Evolutionary conservation across 2,329 filamentous ascomycete genomes (phyloP).

Genomic region (Cercospora citrullina): DNA sequence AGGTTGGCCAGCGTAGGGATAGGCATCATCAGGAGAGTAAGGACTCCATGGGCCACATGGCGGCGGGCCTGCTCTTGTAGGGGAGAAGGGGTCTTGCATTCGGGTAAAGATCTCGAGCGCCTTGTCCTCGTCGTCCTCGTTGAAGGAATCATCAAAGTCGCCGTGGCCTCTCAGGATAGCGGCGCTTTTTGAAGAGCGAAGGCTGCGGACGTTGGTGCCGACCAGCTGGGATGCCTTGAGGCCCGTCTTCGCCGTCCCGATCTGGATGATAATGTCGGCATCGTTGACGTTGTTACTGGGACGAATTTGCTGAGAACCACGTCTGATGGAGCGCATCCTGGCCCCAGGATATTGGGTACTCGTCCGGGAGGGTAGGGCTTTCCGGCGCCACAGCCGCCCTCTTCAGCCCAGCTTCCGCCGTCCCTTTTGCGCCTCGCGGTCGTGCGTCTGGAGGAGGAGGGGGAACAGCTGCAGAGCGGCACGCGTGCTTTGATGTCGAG

Average conservation of each 20-base stretch:
- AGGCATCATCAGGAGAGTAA: constrained; percentile 27
- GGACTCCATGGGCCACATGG: constrained; percentile 18
- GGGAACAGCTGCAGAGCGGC: neutral
- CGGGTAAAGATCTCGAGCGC: constrained; percentile 20
- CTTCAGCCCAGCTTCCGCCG: neutral
- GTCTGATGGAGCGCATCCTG: constrained; percentile 18
- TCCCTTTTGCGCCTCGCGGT: neutral
- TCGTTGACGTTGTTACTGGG: constrained; percentile 8
- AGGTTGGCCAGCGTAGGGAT: constrained; percentile 21
- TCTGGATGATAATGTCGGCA: constrained; percentile 24
- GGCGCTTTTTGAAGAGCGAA: constrained; percentile 8
- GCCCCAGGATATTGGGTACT: constrained; percentile 6
- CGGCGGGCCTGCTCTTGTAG: neutral
- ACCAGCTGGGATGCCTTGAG: constrained; percentile 26
- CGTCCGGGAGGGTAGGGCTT: constrained; percentile 8
- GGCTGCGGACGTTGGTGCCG: constrained; percentile 15
- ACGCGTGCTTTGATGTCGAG: neutral
- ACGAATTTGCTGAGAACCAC: constrained; percentile 12
- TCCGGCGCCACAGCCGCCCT: constrained; percentile 9
- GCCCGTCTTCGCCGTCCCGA: constrained; percentile 22
- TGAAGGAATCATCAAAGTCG: neutral
- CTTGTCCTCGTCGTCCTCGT: constrained; percentile 12
- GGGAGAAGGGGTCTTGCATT: constrained; percentile 23
- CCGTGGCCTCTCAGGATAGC: neutral
- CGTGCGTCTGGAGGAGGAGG: neutral